Conservation (phyloP, 1,139 yeast species). For the Candida sanyaensis region DNA sequence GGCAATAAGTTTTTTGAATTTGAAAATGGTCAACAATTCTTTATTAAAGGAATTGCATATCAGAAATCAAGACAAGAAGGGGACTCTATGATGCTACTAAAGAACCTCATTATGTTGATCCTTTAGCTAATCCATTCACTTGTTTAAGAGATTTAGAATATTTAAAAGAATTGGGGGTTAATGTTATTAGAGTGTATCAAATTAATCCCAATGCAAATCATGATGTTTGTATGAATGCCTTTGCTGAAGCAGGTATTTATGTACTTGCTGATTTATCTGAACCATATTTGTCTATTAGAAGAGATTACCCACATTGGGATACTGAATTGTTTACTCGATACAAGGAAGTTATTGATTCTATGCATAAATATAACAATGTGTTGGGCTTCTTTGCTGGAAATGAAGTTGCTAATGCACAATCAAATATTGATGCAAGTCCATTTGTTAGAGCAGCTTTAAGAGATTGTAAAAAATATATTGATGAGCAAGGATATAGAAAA, state of each 20-base stretch:
- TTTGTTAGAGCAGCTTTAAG: conserved; percentile 65
- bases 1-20: conserved; percentile 52
- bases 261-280: conserved; percentile 57
- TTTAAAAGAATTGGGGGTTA: conserved; percentile 49
- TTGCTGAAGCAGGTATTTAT: conserved; percentile 56
- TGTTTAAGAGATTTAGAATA: conserved; percentile 55
- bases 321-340: conserved; percentile 33
- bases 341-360: conserved; percentile 52
- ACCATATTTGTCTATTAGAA: conserved; percentile 50
- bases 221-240: conserved; percentile 56
- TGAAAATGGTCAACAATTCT: conserved; percentile 47
- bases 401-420: conserved; percentile 55
- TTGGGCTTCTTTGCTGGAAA: conserved; percentile 65
- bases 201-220: conserved; percentile 52
- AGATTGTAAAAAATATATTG: conserved; percentile 53
- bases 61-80: conserved; percentile 46
- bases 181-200: conserved; percentile 57
- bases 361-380: conserved; percentile 49
- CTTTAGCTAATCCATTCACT: conserved; percentile 46
- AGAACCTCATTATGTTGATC: conserved; percentile 49
- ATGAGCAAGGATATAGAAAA: conserved; percentile 38
- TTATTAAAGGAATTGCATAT: conserved; percentile 60
- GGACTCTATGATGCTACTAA: conserved; percentile 20
- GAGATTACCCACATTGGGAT: conserved; percentile 54
- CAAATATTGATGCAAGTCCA: conserved; percentile 55